phyloP scores from a whole-genome alignment of 176 grass and related monocot species.

The Elaeis guineensis region DNA sequence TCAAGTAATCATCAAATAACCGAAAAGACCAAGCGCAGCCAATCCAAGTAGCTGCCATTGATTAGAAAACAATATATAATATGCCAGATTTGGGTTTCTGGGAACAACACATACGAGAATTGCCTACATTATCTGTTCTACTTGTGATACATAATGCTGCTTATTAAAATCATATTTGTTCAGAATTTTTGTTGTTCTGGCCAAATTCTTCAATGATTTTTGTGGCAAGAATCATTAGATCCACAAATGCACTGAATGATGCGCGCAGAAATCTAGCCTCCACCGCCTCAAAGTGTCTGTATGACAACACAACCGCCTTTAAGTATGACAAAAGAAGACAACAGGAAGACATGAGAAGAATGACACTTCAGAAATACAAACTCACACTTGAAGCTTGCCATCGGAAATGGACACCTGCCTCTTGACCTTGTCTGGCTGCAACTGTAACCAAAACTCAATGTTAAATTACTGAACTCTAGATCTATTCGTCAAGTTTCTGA shows the following conservation, averaged over 20 bases:
- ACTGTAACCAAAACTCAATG: slow-evolving; percentile 32
- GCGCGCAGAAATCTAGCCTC: slow-evolving; percentile 77
- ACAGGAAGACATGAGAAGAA: slow-evolving; percentile 5
- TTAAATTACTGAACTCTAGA: no score
- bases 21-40: no score
- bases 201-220: slow-evolving; percentile 74
- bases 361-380: slow-evolving; percentile 5
- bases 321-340: not conserved
- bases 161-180: no score
- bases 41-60: no score
- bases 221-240: slow-evolving; percentile 64
- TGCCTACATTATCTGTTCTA: no score
- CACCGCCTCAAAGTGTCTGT: slow-evolving; percentile 65
- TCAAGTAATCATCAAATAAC: no score
- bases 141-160: no score
- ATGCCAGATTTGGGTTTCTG: no score
- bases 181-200: not conserved
- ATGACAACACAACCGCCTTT: not conserved
- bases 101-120: no score
- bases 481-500: no score
- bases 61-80: no score
- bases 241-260: slow-evolving; percentile 66
- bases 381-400: slow-evolving; percentile 69
- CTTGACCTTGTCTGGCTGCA: slow-evolving; percentile 83
- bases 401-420: slow-evolving; percentile 57